Evolutionary conservation across 2,329 filamentous ascomycete genomes (phyloP), one percentile per base, ranked within the genome.

Genomic region (Alternaria brassicae): DNA sequence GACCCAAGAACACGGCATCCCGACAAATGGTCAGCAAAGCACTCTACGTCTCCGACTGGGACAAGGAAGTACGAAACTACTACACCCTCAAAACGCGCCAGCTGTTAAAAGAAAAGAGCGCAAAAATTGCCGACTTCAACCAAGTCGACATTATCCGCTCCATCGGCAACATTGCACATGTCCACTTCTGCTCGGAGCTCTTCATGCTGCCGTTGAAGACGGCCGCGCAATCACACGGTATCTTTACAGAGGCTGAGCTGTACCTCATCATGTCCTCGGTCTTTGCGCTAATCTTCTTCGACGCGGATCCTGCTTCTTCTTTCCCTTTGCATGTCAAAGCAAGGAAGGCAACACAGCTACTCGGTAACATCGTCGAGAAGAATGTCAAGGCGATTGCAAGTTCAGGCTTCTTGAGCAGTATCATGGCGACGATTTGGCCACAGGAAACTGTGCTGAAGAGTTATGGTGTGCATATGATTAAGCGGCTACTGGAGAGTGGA

Each of bases 131-230:
- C 4, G 84, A 84, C 8, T 82, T 83, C 55, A 85, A 85, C 52
- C 88, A 91, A 72, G 84, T 92, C 39, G 91, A 95, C 67, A 82
- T 93, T 83, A 84, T 85, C 32, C 81, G 85, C 57, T 85, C 87
- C 73, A 79, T 87, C 36, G 82, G 83, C 62, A 85, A 86, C 58
- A 75, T 84, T 9, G 81, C 79, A 4, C 84, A 85, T 65, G 81
- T 84, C 4, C 82, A 85, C 69, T 86, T 87, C 70, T 81, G 80
- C 56, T 78, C 84, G 0, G 81, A 82, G 54, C 72, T 87, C 23
- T 87, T 86, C 74, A 82, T 81, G 63, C 72, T 87, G 6, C 84
- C 85, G 0, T 72, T 87, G 30, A 86, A 86, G 72, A 85, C 83
- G 0, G 78, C 81, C 3, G 77, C 81, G 4, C 80, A 81, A 17